Conservation (phyloP, 1,139 yeast genomes). For the Yarrowia galli region DNA sequence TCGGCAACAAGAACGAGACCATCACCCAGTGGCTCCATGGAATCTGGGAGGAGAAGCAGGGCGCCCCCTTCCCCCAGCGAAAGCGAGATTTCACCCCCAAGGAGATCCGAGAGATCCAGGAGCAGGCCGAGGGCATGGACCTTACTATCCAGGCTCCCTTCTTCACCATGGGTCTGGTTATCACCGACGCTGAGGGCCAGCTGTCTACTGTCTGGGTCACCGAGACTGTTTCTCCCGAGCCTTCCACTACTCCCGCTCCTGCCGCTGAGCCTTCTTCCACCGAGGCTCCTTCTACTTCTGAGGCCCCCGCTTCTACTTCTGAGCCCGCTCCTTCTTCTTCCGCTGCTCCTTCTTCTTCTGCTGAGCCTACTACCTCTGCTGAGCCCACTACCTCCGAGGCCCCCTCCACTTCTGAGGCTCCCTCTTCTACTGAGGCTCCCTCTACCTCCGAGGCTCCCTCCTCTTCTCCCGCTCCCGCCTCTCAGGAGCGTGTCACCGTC, state of each 20-base stretch:
- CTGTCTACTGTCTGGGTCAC: conserved; percentile 17
- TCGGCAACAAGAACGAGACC: conserved; percentile 27
- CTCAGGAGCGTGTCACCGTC: conserved; percentile 4
- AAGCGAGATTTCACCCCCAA: conserved; percentile 26
- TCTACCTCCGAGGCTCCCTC: conserved; percentile 3
- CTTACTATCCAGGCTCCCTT: conserved; percentile 32
- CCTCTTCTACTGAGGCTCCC: neutral
- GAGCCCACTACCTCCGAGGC: neutral
- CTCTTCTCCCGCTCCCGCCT: neutral
- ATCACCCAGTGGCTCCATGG: conserved; percentile 4
- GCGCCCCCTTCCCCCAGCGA: neutral
- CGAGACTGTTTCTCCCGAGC: conserved; percentile 10
- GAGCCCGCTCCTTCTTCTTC: conserved; percentile 1
- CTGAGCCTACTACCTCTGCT: neutral
- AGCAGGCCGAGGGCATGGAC: conserved; percentile 13
- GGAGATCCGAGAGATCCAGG: conserved; percentile 10
- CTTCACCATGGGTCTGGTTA: conserved; percentile 30
- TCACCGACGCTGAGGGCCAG: conserved; percentile 6
- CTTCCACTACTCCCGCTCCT: conserved; percentile 10
- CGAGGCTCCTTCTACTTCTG: conserved; percentile 6
- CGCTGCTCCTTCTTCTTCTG: conserved; percentile 2
- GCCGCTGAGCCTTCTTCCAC: conserved; percentile 10
- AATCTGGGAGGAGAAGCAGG: conserved; percentile 21
- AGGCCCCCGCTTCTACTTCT: conserved; percentile 3
- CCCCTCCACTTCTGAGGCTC: conserved; percentile 3